Conservation (phyloP, 768 basidiomycete genomes). For the Russula sp. region DNA sequence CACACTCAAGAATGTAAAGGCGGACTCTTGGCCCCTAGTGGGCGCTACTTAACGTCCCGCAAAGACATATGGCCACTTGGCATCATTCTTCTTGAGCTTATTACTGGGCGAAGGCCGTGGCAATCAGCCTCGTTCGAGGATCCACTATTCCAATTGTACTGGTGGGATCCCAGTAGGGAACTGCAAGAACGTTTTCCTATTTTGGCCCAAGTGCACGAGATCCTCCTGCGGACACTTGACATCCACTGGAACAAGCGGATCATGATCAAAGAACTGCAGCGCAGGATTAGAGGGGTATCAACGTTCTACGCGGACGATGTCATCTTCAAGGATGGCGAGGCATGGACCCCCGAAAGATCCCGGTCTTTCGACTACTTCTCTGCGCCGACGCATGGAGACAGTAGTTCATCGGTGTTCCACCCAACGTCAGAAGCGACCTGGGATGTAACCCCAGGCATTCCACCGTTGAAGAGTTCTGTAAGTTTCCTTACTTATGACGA, state of each 20-base stretch:
- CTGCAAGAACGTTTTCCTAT: conserved; percentile 48
- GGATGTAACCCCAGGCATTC: no score
- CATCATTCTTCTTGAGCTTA: conserved; percentile 93
- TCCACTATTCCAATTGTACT: conserved; percentile 84
- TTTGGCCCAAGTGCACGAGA: conserved; percentile 31
- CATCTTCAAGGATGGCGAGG: conserved; percentile 73
- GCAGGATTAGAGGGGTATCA: conserved; percentile 46
- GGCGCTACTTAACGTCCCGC: conserved; percentile 73
- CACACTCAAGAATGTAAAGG: conserved; percentile 75
- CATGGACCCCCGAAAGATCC: no score
- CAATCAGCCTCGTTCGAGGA: conserved; percentile 77
- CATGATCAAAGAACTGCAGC: conserved; percentile 42
- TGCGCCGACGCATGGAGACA: conserved; percentile 6
- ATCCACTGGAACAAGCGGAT: conserved; percentile 32
- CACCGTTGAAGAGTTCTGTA: conserved; percentile 15
- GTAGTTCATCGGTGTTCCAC: conserved; percentile 14
- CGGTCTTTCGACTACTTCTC: conserved; percentile 37
- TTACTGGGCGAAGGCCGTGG: conserved; percentile 95
- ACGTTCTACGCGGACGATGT: conserved; percentile 70
- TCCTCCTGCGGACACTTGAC: conserved; percentile 30
- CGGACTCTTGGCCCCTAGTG: conserved; percentile 63
- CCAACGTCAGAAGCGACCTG: conserved; percentile 17
- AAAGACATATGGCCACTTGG: conserved; percentile 98
- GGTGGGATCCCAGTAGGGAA: conserved; percentile 67
- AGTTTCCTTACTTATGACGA: conserved; percentile 21